phyloP scores from a whole-genome alignment of 2,329 filamentous ascomycete species.

The Ophiostoma triangulosporum region DNA sequence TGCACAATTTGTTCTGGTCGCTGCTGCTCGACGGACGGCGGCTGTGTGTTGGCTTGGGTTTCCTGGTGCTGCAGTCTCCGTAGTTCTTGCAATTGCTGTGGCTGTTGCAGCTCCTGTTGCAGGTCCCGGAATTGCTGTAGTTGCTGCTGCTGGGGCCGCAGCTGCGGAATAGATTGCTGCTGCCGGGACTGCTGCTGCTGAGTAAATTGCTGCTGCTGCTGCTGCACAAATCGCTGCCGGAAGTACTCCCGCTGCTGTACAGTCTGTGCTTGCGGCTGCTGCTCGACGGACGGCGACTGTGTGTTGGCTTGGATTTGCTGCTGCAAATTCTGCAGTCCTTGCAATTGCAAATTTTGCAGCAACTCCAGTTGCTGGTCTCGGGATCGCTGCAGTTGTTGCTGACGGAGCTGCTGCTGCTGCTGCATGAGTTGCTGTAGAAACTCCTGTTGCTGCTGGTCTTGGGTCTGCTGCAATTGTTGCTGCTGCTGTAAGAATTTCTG shows the following conservation, averaged over 20 bases:
- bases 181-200: background rate
- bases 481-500: background rate
- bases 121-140: background rate
- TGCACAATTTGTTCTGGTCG: too few relatives aligned
- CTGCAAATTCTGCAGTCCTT: background rate
- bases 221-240: background rate
- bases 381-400: background rate
- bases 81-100: background rate
- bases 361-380: background rate
- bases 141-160: background rate
- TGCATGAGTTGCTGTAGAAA: background rate
- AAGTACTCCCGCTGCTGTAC: too few relatives aligned
- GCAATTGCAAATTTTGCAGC: background rate
- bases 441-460: background rate
- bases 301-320: too few relatives aligned
- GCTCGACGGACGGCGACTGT: too few relatives aligned
- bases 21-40: too few relatives aligned
- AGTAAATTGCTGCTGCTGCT: conserved; percentile 1
- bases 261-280: too few relatives aligned
- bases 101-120: background rate
- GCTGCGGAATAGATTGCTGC: background rate
- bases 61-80: background rate
- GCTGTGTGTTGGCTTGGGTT: too few relatives aligned
- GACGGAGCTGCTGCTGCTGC: background rate
- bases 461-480: background rate